Evolutionary conservation across 2,329 filamentous ascomycete species (phyloP).

Genomic region (Apiospora arundinis): DNA sequence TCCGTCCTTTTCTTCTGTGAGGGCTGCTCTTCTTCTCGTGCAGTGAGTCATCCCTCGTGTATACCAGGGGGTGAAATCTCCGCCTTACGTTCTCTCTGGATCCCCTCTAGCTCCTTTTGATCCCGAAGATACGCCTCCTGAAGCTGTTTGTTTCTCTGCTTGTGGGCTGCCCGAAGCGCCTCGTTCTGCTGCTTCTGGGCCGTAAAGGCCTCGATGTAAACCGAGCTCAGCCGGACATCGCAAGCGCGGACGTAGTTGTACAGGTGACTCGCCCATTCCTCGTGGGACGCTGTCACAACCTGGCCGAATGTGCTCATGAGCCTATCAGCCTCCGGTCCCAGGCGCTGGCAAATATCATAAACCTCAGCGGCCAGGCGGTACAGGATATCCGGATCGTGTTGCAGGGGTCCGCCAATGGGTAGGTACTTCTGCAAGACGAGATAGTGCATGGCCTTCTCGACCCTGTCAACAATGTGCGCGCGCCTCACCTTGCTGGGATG

Average conservation of each 20-base stretch:
- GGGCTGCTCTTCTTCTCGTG: too few relatives aligned
- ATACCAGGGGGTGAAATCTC: too few relatives aligned
- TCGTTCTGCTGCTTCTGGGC: neutral
- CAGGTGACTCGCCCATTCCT: neutral
- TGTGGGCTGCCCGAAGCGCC: neutral
- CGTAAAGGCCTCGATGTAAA: neutral
- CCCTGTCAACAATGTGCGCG: neutral
- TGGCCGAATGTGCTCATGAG: neutral
- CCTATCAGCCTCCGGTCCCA: neutral
- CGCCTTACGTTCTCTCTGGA: too few relatives aligned
- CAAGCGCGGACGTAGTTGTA: neutral
- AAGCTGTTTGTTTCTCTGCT: neutral
- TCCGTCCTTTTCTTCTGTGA: too few relatives aligned
- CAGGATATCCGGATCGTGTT: neutral
- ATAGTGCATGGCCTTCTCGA: neutral
- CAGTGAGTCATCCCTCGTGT: too few relatives aligned
- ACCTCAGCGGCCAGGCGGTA: neutral
- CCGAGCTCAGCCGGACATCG: neutral
- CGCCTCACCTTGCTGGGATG: neutral
- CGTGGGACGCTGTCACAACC: neutral
- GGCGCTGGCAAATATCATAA: neutral
- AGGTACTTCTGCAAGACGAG: neutral
- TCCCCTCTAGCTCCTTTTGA: too few relatives aligned
- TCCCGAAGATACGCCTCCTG: too few relatives aligned
- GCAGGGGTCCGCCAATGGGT: neutral